These are phyloP conservation scores for Microdochium paspali DNA, from an alignment of 2,329 filamentous ascomycete species.

Conservation along the genomic window DNA sequence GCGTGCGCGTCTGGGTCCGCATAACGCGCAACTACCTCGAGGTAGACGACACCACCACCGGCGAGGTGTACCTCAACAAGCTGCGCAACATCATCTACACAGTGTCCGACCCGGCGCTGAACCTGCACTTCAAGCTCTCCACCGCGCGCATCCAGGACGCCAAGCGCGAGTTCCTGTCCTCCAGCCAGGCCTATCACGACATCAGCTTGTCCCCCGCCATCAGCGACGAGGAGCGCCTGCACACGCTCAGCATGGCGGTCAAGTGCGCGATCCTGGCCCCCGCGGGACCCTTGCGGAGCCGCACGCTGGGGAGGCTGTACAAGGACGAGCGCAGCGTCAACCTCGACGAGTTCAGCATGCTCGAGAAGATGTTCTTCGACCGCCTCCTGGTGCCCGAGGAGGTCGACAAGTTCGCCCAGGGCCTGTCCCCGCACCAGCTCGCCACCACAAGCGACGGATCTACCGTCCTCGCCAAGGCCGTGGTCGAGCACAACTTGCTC, in stretches of 20 bases:
- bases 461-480: conserved; percentile 85
- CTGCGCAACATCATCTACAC: conserved; percentile 86
- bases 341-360: conserved; percentile 72
- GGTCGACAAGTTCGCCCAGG: conserved; percentile 75
- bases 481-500: conserved; percentile 92
- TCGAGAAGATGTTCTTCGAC: conserved; percentile 97
- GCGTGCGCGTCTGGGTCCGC: conserved; percentile 80
- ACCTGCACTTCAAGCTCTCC: conserved; percentile 79
- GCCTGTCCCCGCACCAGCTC: conserved; percentile 78
- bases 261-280: conserved; percentile 89
- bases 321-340: conserved; percentile 79
- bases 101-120: conserved; percentile 63
- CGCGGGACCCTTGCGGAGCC: conserved; percentile 75
- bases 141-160: conserved; percentile 91
- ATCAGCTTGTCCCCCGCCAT: conserved; percentile 71
- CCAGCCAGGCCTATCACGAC: conserved; percentile 78
- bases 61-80: conserved; percentile 84
- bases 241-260: conserved; percentile 78
- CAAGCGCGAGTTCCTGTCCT: conserved; percentile 80
- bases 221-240: conserved; percentile 77
- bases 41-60: conserved; percentile 79
- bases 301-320: conserved; percentile 75
- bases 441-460: conserved; percentile 83
- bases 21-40: conserved; percentile 93
- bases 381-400: conserved; percentile 73